Percentiles rank a stretch among this genome's conserved stretches.
Evolutionary conservation across 2,329 filamentous ascomycete species (phyloP).

Genomic region (Nannizzia gypsea): DNA sequence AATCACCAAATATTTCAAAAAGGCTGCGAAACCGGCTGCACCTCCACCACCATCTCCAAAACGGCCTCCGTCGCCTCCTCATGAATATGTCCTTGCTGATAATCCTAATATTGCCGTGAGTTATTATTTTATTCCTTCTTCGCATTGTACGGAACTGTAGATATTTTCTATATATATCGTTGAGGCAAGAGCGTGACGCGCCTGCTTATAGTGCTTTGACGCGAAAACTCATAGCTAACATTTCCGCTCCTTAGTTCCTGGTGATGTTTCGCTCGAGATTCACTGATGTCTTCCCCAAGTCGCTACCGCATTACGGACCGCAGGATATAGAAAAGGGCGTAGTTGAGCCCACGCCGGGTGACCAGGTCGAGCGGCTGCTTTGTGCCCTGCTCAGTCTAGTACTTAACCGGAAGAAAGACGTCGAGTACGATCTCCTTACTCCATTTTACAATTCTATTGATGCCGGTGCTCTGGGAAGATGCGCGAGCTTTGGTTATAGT

Average conservation of each 20-base stretch:
- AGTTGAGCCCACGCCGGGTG: slow-evolving; percentile 62
- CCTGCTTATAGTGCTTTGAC: slow-evolving; percentile 1
- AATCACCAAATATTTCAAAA: slow-evolving; percentile 40
- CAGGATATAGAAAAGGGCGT: slow-evolving; percentile 89
- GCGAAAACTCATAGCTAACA: slow-evolving; percentile 21
- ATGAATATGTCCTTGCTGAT: slow-evolving; percentile 81
- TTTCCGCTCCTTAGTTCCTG: slow-evolving; percentile 58
- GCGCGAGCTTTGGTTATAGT: background rate
- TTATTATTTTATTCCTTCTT: slow-evolving; percentile 23
- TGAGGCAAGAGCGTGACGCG: background rate
- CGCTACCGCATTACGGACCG: slow-evolving; percentile 77
- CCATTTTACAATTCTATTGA: slow-evolving; percentile 13
- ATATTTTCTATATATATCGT: background rate
- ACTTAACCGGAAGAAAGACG: slow-evolving; percentile 94
- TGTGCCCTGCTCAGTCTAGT: slow-evolving; percentile 81
- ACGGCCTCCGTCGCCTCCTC: slow-evolving; percentile 74
- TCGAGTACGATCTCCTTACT: slow-evolving; percentile 60
- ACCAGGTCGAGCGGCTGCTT: slow-evolving; percentile 74
- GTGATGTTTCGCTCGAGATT: slow-evolving; percentile 97
- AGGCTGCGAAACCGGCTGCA: slow-evolving; percentile 43
- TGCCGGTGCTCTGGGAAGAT: background rate
- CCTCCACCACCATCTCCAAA: slow-evolving; percentile 62
- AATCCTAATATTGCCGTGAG: slow-evolving; percentile 86
- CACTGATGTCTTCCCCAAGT: slow-evolving; percentile 76
- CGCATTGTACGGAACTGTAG: background rate